phyloP scores from a whole-genome alignment of 2,329 filamentous ascomycete genomes.

The Aureobasidium namibiae region DNA sequence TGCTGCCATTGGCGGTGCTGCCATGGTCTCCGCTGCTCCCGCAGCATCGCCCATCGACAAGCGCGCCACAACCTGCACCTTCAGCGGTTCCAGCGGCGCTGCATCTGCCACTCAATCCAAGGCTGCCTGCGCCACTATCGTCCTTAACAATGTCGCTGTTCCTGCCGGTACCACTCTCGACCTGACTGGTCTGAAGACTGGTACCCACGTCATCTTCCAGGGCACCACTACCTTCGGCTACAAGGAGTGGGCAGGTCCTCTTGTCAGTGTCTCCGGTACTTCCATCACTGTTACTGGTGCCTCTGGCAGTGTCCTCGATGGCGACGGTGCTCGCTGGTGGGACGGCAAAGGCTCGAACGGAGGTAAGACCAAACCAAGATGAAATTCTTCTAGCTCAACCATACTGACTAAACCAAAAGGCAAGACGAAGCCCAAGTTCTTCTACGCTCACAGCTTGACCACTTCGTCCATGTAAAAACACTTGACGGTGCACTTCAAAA shows the following conservation, averaged over 20 bases:
- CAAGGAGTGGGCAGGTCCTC: constrained; percentile 56
- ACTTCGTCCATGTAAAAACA: constrained; percentile 36
- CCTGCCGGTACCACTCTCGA: constrained; percentile 32
- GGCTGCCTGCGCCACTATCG: constrained; percentile 28
- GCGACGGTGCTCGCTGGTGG: constrained; percentile 52
- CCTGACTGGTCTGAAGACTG: constrained; percentile 26
- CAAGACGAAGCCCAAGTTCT: constrained; percentile 64
- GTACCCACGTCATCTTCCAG: constrained; percentile 47
- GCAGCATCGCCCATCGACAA: constrained; percentile 7
- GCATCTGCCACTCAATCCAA: constrained; percentile 15
- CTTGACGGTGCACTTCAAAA: constrained; percentile 20
- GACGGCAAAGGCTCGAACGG: constrained; percentile 53
- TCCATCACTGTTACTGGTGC: constrained; percentile 47
- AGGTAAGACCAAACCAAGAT: constrained; percentile 48
- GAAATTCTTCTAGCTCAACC: too few species aligned
- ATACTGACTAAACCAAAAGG: too few species aligned
- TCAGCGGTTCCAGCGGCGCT: constrained; percentile 13
- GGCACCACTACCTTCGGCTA: constrained; percentile 62
- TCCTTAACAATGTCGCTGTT: constrained; percentile 29
- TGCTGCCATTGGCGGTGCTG: constrained; percentile 12
- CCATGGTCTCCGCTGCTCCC: constrained; percentile 8
- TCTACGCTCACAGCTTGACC: constrained; percentile 46
- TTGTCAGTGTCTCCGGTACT: constrained; percentile 53
- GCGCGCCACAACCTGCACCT: constrained; percentile 15
- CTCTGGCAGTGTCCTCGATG: constrained; percentile 46